Evolutionary conservation across 1,284 basidiomycete genomes (phyloP).

Genomic region (Trametes hirsuta): DNA sequence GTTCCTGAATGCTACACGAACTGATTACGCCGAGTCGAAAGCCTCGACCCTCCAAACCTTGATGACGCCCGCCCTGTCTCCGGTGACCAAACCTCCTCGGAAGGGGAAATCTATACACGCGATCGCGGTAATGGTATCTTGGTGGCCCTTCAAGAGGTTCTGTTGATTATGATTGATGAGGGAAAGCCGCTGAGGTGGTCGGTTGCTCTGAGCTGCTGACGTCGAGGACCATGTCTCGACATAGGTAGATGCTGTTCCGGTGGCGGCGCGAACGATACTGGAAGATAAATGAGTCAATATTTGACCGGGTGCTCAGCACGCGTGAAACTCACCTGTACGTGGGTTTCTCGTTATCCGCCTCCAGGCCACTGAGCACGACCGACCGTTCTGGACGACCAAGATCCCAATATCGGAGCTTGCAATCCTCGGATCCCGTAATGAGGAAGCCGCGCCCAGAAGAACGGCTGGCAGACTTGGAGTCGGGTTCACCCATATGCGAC

Average conservation of each 20-base stretch:
- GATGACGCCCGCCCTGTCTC: constrained; percentile 78
- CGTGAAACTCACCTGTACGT: constrained; percentile 61
- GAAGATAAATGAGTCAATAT: neutral
- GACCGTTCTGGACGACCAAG: constrained; percentile 72
- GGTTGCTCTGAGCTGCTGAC: constrained; percentile 53
- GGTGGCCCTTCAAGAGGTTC: constrained; percentile 75
- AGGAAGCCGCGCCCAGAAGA: constrained; percentile 64
- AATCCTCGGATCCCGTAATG: constrained; percentile 83
- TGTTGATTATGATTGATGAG: constrained; percentile 82
- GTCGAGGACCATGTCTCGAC: constrained; percentile 68
- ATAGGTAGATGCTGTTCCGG: constrained; percentile 50
- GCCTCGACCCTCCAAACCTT: constrained; percentile 82
- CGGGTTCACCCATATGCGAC: constrained; percentile 57
- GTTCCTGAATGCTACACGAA: neutral
- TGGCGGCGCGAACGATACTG: constrained; percentile 38
- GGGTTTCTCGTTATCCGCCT: constrained; percentile 69
- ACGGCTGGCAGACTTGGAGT: constrained; percentile 42
- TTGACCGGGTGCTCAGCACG: neutral
- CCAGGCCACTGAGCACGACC: constrained; percentile 71
- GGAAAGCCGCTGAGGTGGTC: constrained; percentile 73
- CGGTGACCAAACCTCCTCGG: constrained; percentile 83
- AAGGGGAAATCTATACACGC: constrained; percentile 87
- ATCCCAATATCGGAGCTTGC: constrained; percentile 84
- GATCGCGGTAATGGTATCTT: constrained; percentile 82
- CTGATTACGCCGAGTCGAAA: constrained; percentile 35